These are phyloP conservation scores for Camellia oleifera DNA, from an alignment of 179 eudicot genomes.

Conservation along the genomic window DNA sequence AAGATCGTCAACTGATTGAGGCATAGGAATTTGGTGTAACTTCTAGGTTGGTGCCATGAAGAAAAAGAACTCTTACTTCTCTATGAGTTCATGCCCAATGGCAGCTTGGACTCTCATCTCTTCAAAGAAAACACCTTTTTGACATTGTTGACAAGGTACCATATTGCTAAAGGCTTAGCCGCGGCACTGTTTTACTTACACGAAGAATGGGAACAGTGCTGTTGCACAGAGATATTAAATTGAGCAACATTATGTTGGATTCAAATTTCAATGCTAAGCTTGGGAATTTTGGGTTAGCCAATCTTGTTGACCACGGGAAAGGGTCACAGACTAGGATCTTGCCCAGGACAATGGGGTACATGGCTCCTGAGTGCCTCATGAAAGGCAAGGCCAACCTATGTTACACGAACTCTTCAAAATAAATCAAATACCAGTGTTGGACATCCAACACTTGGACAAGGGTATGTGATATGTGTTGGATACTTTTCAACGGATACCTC, in stretches of 20 bases:
- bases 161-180: slow-evolving; percentile 30
- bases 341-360: slow-evolving; percentile 31
- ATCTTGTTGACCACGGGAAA: slow-evolving; percentile 26
- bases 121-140: slow-evolving; percentile 17
- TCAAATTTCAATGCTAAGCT: slow-evolving; percentile 30
- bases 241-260: slow-evolving; percentile 36
- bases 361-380: slow-evolving; percentile 26
- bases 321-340: slow-evolving; percentile 26
- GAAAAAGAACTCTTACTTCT: slow-evolving; percentile 21
- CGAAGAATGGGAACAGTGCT: slow-evolving; percentile 38
- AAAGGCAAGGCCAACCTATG: slow-evolving; percentile 14
- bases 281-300: slow-evolving; percentile 37
- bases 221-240: slow-evolving; percentile 28
- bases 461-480: too few species aligned
- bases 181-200: slow-evolving; percentile 27
- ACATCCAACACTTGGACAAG: too few species aligned
- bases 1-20: slow-evolving; percentile 27
- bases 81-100: slow-evolving; percentile 35
- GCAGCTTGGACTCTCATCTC: slow-evolving; percentile 28
- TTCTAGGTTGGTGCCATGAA: slow-evolving; percentile 34
- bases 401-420: too few species aligned
- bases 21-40: slow-evolving; percentile 32
- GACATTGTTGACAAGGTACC: slow-evolving; percentile 22
- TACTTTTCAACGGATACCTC: too few species aligned
- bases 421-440: too few species aligned